Evolutionary conservation across 352 stramenopile genomes (phyloP), one percentile per base, ranked within the genome.

Genomic region (Globisporangium viniferum): DNA sequence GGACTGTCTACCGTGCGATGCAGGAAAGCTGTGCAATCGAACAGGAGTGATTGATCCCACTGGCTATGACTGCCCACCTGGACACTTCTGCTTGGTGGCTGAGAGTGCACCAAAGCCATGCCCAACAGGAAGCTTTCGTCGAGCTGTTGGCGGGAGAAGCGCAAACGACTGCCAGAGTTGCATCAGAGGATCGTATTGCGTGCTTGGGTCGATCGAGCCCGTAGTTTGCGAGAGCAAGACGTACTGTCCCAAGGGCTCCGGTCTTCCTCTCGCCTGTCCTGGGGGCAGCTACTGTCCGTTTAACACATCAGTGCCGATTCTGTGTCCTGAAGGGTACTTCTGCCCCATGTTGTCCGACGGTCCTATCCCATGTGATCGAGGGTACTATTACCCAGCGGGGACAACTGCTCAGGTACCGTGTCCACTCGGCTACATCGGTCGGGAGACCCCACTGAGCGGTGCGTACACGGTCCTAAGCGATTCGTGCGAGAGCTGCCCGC

Each of bases 311-410:
- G 44, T 48, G 12, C 80, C 82, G 24, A 66, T 89, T 0, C 12
- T 64, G 3, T 98, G 90, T 67, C 80, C 88, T 0, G 62, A 77
- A 64, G 92, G 92, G 0, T 97, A 82, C 56, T 94, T 89, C 39
- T 98, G 94, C 62, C 69, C 82, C 4, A 67, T 67, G 1, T 70
- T 56, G 7, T 78, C 81, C 9, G 71, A 64, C 1, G 63, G 68
- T 0, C 76, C 79, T 0, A 82, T 70, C 1, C 51, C 59, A 5
- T 96, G 87, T 56, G 73, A 69, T 0, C 71, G 80, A 56, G 87
- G 89, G 0, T 79, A 89, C 57, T 97, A 96, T 57, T 97, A 89
- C 48, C 88, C 90, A 1, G 51, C n/a, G 24, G 78, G 72, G 51
- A 86, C 84, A 5, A 66, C 62, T 36, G 74, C 66, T 0, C 82